A percentile compares a stretch with the other conserved stretches of the same genome.
Evolutionary conservation across 1,284 basidiomycete species (phyloP).

Genomic region (Trametes polyzona): DNA sequence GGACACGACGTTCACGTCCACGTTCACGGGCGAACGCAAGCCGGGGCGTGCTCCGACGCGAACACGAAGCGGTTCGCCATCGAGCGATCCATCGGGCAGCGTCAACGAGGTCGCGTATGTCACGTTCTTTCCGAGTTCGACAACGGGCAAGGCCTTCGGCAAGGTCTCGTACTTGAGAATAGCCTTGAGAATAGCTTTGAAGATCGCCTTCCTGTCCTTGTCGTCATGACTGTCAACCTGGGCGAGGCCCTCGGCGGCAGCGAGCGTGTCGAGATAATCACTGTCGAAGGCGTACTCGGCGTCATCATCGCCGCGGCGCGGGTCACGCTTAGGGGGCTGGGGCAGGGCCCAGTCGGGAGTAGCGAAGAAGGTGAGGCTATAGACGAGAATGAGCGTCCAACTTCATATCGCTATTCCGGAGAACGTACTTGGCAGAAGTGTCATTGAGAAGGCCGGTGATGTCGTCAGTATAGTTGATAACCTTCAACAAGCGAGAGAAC

Average conservation of each 20-base stretch:
- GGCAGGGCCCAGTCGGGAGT: conserved; percentile 48
- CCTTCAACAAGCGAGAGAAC: conserved; percentile 47
- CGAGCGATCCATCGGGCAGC: conserved; percentile 54
- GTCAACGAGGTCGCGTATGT: conserved; percentile 63
- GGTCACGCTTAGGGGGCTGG: conserved; percentile 2
- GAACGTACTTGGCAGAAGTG: conserved; percentile 40
- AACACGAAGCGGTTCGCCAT: conserved; percentile 58
- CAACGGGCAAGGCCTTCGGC: conserved; percentile 44
- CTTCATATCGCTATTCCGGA: neutral
- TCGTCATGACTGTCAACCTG: conserved; percentile 35
- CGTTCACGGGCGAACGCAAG: conserved; percentile 32
- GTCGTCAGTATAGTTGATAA: conserved; percentile 49
- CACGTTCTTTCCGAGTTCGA: conserved; percentile 56
- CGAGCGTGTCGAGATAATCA: conserved; percentile 20
- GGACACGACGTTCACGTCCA: conserved; percentile 61
- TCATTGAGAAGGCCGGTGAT: conserved; percentile 47
- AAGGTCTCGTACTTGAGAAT: conserved; percentile 69
- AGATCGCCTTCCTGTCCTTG: conserved; percentile 51
- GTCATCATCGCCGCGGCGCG: neutral
- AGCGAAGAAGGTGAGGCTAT: conserved; percentile 60
- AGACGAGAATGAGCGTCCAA: neutral
- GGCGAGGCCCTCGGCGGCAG: conserved; percentile 29
- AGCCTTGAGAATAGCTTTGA: conserved; percentile 58
- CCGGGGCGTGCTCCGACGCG: conserved; percentile 42
- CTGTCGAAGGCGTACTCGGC: neutral